Base-by-base conservation (phyloP, 179 eudicot species). In the Gypsophila paniculata region DNA sequence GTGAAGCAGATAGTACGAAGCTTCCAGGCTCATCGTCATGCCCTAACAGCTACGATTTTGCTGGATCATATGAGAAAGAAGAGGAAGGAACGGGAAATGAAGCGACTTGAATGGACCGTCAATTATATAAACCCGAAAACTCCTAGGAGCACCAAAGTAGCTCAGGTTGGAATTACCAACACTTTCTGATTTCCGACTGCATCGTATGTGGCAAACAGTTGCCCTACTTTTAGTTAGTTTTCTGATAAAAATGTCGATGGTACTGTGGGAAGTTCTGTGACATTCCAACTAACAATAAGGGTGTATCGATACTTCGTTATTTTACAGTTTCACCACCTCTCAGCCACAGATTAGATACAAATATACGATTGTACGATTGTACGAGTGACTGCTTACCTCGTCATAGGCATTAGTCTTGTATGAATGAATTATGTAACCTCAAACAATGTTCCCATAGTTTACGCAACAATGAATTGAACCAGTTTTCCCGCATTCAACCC, bases 51-150 rank as follows among this genome's bases (percentile, higher is more conserved):
- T 1, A 18, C 6, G 8, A 53, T 76, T 19, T 9, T 70, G 21
- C 22, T 76, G 7, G 80, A 80, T 2, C 63, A 13, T 15, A 18
- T 69, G 9, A 73, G 72, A 69, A 71, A 54, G 12, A 76, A 18
- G 49, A 73, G 71, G 62, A 76, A 74, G 38, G 78, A 73, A 22
- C 73, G 83, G 60, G 83, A 80, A 36, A 76, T 80, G 80, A 80
- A 80, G 69, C 73, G 80, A 52, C 83, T 80, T 76, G 83, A 80
- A 74, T 80, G 83, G 83, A 80, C 63, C 8, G 78, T 80, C 7
- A 76, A 80, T 38, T 63, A 79, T 71, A 74, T 64, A 8, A 59
- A 14, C 77, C 44, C 77, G 23, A 70, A 52, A 53, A 39, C 63
- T 80, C 76, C 73, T 52, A 77, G 81, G 53, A 66, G 44, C 42